A percentile compares a stretch with the other conserved stretches of the same genome.
Evolutionary conservation across 805 yeast species (phyloP).

Genomic region (Yamadazyma paraphyllophila): DNA sequence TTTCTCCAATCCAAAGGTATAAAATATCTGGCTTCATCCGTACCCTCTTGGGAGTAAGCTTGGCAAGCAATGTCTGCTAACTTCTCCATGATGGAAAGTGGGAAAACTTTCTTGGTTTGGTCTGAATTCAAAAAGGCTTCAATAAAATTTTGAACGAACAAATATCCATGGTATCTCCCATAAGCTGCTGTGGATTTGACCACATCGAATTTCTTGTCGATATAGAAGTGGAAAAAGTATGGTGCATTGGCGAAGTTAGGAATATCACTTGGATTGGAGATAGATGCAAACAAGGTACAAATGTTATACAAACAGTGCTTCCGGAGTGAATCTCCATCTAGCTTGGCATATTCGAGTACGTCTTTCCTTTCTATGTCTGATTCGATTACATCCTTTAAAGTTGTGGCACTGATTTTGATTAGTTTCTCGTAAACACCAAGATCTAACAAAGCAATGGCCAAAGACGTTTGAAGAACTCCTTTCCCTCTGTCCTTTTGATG

Average conservation of each 20-base stretch:
- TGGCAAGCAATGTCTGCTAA: conserved; percentile 45
- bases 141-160: not conserved
- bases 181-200: conserved; percentile 37
- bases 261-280: conserved; percentile 37
- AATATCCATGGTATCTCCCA: conserved; percentile 24
- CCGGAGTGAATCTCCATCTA: conserved; percentile 35
- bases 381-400: not conserved
- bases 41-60: conserved; percentile 28
- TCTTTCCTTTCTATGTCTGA: not conserved
- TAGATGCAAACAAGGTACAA: conserved; percentile 41
- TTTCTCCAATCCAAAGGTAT: conserved; percentile 30
- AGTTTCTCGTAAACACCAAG: conserved; percentile 41
- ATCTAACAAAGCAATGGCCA: conserved; percentile 51
- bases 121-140: conserved; percentile 5
- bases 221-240: conserved; percentile 17
- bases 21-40: conserved; percentile 20
- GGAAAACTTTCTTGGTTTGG: conserved; percentile 10
- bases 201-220: conserved; percentile 9
- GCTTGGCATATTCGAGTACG: not conserved
- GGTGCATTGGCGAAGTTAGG: conserved; percentile 40
- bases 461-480: conserved; percentile 33
- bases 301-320: conserved; percentile 26
- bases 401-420: conserved; percentile 17
- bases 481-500: conserved; percentile 23
- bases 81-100: conserved; percentile 42